Base-by-base conservation (phyloP, 441 rosid genomes). In the Flueggea neowawraea region DNA sequence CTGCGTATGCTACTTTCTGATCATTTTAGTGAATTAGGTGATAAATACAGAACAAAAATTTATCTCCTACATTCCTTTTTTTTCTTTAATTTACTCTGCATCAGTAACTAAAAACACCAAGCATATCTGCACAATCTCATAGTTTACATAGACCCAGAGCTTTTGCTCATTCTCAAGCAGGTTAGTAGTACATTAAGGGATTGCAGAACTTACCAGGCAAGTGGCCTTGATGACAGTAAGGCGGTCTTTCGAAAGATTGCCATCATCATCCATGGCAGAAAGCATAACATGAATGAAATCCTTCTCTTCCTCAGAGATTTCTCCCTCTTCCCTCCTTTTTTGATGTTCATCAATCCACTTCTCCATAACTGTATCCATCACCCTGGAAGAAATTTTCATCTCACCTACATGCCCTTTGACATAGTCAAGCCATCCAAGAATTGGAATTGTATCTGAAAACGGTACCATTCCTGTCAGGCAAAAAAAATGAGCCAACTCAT, bases 261-360 rank as follows among this genome's bases (percentile, higher is more conserved):
- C 61, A 10, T 71, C 77, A 49, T 66, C 79, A 2, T 22, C 28
- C 61, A 73, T 52, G 50, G 32, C 17, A 53, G 81, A 72, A 17
- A 80, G 32, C 77, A 77, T 58, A 22, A 77, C 71, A 62, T 74
- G 67, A 41, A 77, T 62, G 72, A 74, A 74, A 48, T 80, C 81
- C 41, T 64, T 52, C 44, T 68, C 66, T 55, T 64, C 58, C 47
- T 55, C 64, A n/a, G 45, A 52, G 54, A 69, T 55, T 16, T 41
- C 51, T 39, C 54, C 28, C 6, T 16, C 13, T 2, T 57, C 54
- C 64, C 76, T 75, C 53, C 54, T 68, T 28, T 13, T 31, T 11
- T 70, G 43, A 56, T 73, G 80, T 67, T 73, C 76, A 0, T 57
- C 36, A 12, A 77, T 58, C 80, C 80, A 75, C 12, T 56, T 73